Conservation (phyloP, 495 filamentous ascomycete genomes). For the Trichoderma reesei region DNA sequence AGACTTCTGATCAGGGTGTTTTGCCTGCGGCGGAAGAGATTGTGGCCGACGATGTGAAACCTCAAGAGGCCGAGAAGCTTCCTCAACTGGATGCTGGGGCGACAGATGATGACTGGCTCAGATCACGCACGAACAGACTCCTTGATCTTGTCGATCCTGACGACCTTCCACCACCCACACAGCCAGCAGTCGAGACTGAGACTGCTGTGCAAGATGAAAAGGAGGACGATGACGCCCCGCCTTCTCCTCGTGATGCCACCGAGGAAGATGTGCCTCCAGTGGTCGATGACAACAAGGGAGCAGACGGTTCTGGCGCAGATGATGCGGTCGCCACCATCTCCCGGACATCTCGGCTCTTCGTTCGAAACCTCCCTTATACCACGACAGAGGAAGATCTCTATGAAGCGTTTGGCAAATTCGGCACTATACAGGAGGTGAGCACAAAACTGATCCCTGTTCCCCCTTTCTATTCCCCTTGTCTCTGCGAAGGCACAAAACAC, state of each 20-base stretch:
- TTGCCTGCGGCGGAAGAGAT: slow-evolving; percentile 9
- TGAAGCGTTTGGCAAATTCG: slow-evolving; percentile 57
- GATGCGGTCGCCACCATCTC: slow-evolving; percentile 37
- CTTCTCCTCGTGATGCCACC: slow-evolving; percentile 19
- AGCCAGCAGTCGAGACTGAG: slow-evolving; percentile 8
- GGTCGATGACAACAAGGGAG: slow-evolving; percentile 15
- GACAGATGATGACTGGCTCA: slow-evolving; percentile 85
- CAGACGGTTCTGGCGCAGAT: slow-evolving; percentile 18
- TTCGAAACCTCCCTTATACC: slow-evolving; percentile 80
- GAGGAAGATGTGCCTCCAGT: slow-evolving; percentile 16
- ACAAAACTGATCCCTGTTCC: slow-evolving; percentile 10
- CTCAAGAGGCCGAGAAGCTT: slow-evolving; percentile 13
- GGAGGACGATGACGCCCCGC: neutral
- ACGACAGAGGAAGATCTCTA: slow-evolving; percentile 69
- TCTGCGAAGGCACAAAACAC: slow-evolving; percentile 5
- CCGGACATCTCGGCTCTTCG: slow-evolving; percentile 63
- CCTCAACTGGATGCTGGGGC: slow-evolving; percentile 23
- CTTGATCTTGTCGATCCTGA: slow-evolving; percentile 67
- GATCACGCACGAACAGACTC: slow-evolving; percentile 82
- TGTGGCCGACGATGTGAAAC: neutral
- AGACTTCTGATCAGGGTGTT: neutral
- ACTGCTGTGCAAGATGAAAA: neutral
- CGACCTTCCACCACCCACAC: slow-evolving; percentile 22
- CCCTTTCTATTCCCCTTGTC: slow-evolving; percentile 15
- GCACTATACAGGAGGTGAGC: slow-evolving; percentile 79